phyloP scores from a whole-genome alignment of 306 rosid species.

The Vigna mungo region DNA sequence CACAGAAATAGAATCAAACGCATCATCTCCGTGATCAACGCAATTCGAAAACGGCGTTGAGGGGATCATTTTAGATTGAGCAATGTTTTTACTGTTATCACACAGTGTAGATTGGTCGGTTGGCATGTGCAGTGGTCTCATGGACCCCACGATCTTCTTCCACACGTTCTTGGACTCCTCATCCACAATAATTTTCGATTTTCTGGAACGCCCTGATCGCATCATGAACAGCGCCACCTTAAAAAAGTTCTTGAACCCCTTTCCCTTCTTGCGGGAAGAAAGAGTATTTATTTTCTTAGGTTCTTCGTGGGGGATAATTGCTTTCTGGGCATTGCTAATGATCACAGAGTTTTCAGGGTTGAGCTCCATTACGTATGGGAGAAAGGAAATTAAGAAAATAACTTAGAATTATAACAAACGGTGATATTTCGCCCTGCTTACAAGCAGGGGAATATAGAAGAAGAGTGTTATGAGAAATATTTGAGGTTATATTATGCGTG shows the following conservation, averaged over 20 bases:
- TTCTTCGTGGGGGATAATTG: not conserved
- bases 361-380: constrained; percentile 10
- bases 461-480: not conserved
- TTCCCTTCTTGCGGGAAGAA: constrained; percentile 28
- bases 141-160: constrained; percentile 62
- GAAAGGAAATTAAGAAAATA: no score
- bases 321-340: not conserved
- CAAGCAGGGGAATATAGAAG: not conserved
- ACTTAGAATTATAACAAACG: not conserved
- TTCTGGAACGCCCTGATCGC: constrained; percentile 51
- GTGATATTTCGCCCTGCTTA: not conserved
- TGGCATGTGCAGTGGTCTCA: constrained; percentile 71
- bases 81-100: not conserved
- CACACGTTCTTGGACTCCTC: constrained; percentile 50
- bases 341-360: not conserved
- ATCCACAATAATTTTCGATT: constrained; percentile 38
- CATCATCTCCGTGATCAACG: not conserved
- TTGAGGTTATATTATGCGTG: not conserved
- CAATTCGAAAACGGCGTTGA: not conserved
- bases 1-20: not conserved
- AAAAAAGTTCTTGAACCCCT: constrained; percentile 48
- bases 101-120: constrained; percentile 21
- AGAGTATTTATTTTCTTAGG: not conserved
- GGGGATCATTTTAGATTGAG: not conserved
- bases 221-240: constrained; percentile 61